Percentiles rank a stretch among this genome's conserved stretches.
Evolutionary conservation across 2,329 filamentous ascomycete genomes (phyloP).

Genomic region (Curvularia sp.): DNA sequence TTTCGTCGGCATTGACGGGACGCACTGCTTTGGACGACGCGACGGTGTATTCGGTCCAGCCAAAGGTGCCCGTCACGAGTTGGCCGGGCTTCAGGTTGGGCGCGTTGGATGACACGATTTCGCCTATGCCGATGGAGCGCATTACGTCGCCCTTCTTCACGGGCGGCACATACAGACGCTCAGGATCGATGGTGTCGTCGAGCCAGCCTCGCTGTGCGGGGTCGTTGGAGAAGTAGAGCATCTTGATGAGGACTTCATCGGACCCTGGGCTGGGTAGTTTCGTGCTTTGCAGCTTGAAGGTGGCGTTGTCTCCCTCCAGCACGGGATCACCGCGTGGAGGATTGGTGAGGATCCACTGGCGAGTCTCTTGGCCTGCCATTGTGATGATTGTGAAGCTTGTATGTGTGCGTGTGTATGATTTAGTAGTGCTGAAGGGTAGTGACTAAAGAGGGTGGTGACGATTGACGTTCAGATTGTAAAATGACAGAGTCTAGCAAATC

Average conservation of each 20-base stretch:
- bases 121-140: constrained; percentile 67
- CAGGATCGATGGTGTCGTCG: constrained; percentile 38
- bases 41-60: constrained; percentile 73
- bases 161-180: constrained; percentile 57
- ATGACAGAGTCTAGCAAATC: background rate
- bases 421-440: background rate
- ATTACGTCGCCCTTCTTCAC: constrained; percentile 61
- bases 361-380: constrained; percentile 47
- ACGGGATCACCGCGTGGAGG: constrained; percentile 49
- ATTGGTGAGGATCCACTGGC: constrained; percentile 56
- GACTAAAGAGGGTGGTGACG: background rate
- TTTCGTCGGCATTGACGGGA: constrained; percentile 40
- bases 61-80: constrained; percentile 61
- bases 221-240: constrained; percentile 60
- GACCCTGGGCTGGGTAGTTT: constrained; percentile 47
- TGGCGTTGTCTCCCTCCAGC: constrained; percentile 48
- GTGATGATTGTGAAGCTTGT: constrained; percentile 8
- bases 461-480: background rate
- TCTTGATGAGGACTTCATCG: constrained; percentile 57
- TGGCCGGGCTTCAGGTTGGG: constrained; percentile 63
- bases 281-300: constrained; percentile 51
- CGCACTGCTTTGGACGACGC: constrained; percentile 47
- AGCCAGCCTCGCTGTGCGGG: constrained; percentile 58
- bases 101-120: constrained; percentile 66
- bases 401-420: background rate